Evolutionary conservation across 768 basidiomycete genomes (phyloP), one percentile per base, ranked within the genome.

Genomic region (Mycena olivaceomarginata): DNA sequence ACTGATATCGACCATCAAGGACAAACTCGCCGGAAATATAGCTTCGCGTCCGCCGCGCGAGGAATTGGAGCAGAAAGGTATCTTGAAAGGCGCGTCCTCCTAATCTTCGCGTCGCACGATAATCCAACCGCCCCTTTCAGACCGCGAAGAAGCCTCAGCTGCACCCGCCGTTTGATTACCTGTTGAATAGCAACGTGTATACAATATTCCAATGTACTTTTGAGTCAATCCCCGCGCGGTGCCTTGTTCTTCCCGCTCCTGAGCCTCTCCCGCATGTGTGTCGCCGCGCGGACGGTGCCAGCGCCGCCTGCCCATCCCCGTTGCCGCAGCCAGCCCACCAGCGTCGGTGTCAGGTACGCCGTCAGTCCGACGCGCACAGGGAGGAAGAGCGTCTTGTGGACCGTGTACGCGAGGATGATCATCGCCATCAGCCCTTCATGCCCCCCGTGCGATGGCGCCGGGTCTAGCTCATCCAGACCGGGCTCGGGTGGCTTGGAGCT

Each of bases 361-460:
- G 98, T 99, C 77, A 98, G 85, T 0, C 97, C 98, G 0, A 98
- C 92, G 53, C 98, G 89, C 31, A 99, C 85, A 11, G 98, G 98
- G 25, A 99, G 83, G 82, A 99, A 95, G 1, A 97, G 82, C 0
- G 96, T 98, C 88, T 99, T 99, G 91, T 99, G 98, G 68, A 99
- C 92, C 22, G 95, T 94, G 85, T 98, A 99, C 5, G 98, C 98
- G 80, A 99, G 88, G 0, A 96, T 92, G 39, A 98, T 85, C 93
- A 98, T 98, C 39, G 98, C 97, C 85, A 96, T 98, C 20, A 98
- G 87, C 18, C 96, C 93, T 83, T 96, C 95, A 10, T 93, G 90
- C 2, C 93, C 91, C 2, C 84, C 84, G 59, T 76, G 75, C 68
- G 79, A 74, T 46, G 84, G 77, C 4, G 83, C 83, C 31, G 83